A percentile compares a stretch with the other conserved stretches of the same genome.
These are phyloP conservation scores for Ampelomyces quisqualis DNA, from an alignment of 2,329 filamentous ascomycete species.

Conservation along the genomic window DNA sequence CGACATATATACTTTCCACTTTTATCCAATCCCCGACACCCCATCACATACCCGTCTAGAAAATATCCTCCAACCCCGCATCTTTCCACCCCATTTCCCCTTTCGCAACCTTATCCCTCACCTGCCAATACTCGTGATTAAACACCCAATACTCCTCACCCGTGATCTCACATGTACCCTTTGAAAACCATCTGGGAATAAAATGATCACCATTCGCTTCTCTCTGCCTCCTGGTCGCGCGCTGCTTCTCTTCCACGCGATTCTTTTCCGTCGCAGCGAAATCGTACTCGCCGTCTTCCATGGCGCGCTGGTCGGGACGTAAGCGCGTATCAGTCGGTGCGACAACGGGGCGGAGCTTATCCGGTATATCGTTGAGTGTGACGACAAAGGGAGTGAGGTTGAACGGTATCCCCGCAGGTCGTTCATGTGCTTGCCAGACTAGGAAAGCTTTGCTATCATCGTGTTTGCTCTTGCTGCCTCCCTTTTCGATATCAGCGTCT, in stretches of 20 bases:
- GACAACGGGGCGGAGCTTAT: slow-evolving; percentile 73
- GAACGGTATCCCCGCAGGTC: slow-evolving; percentile 86
- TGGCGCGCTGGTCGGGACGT: slow-evolving; percentile 90
- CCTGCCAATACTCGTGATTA: slow-evolving; percentile 83
- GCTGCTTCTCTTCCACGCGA: slow-evolving; percentile 86
- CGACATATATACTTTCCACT: too few species aligned
- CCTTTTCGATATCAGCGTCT: slow-evolving; percentile 59
- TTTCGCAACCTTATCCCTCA: slow-evolving; percentile 64
- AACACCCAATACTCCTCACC: slow-evolving; percentile 91
- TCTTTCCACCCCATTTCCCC: slow-evolving; percentile 64
- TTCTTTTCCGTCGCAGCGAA: slow-evolving; percentile 92
- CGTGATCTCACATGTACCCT: slow-evolving; percentile 71
- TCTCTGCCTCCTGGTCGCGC: slow-evolving; percentile 69
- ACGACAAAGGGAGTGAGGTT: slow-evolving; percentile 96
- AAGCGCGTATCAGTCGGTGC: slow-evolving; percentile 93
- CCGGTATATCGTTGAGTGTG: slow-evolving; percentile 87
- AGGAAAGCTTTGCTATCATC: slow-evolving; percentile 77
- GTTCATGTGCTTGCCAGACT: slow-evolving; percentile 85
- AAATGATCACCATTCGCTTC: slow-evolving; percentile 82
- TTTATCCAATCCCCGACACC: too few species aligned
- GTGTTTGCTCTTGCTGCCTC: slow-evolving; percentile 49
- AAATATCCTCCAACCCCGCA: slow-evolving; percentile 71
- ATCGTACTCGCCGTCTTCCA: slow-evolving; percentile 98
- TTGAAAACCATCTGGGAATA: slow-evolving; percentile 79
- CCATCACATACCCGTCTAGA: too few species aligned